Conservation (phyloP, 176 grass and related monocot genomes). For the Paspalum vaginatum region DNA sequence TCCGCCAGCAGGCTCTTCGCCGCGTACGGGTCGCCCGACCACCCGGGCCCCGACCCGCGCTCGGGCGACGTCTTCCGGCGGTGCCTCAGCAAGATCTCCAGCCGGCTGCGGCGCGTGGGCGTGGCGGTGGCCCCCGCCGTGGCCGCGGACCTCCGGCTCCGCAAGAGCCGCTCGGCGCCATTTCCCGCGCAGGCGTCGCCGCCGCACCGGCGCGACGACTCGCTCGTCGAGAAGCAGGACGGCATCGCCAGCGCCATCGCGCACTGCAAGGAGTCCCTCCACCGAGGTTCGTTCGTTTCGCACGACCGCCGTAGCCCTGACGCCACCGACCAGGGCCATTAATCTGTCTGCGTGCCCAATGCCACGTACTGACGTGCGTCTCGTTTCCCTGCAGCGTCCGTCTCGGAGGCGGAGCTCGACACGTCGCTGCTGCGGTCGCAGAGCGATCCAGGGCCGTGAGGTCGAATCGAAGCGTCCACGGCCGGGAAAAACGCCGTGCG, state of each 20-base stretch:
- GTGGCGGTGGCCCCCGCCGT: constrained; percentile 24
- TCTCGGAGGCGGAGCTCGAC: constrained; percentile 63
- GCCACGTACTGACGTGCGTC: neutral
- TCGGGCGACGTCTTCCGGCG: constrained; percentile 55
- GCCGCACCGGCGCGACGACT: constrained; percentile 68
- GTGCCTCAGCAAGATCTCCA: constrained; percentile 86
- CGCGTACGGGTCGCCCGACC: constrained; percentile 38
- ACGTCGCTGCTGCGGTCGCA: constrained; percentile 55
- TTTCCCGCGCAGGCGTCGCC: constrained; percentile 48
- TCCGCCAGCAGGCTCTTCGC: constrained; percentile 36
- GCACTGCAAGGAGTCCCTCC: constrained; percentile 93
- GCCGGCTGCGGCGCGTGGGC: constrained; percentile 52
- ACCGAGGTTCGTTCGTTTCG: constrained; percentile 59
- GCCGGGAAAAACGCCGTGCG: no score
- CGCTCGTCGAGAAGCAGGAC: constrained; percentile 83
- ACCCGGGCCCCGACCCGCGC: constrained; percentile 26
- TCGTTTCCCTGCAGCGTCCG: constrained; percentile 30
- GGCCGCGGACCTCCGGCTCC: constrained; percentile 38
- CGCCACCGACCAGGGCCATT: constrained; percentile 15
- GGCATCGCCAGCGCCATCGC: constrained; percentile 95
- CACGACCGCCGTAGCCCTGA: neutral
- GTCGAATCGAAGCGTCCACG: no score
- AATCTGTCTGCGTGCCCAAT: neutral
- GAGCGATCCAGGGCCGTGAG: constrained; percentile 61
- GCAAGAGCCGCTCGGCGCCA: constrained; percentile 63